Base-by-base conservation (phyloP, 352 stramenopile species). In the Pythium sp. region DNA sequence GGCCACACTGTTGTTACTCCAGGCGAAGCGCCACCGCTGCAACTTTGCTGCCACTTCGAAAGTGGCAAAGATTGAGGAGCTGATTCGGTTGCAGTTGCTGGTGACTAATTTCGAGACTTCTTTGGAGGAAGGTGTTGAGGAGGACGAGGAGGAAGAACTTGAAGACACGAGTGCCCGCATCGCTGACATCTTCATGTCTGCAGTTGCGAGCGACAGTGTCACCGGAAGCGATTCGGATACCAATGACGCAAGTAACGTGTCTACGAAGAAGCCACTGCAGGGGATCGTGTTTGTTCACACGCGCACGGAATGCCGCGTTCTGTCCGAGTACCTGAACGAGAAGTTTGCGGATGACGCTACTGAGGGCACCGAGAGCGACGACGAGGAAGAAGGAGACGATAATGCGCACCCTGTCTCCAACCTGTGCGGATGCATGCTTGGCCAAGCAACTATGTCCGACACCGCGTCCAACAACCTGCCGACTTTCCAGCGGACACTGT, bases 261-360 rank as follows among this genome's bases (percentile, higher is more conserved):
- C 4, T 5, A 20, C 4, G 11, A 28, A 51, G 41, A 30, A 58
- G n/a, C 28, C 11, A 12, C 65, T 90, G n/a, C 82, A 92, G 51
- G 87, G 87, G 22, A 94, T 97, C 36, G 72, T 97, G 49, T 96
- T 96, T 61, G 89, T 96, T 12, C 81, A 91, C 53, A 92, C 84
- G 22, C 82, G 90, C n/a, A 79, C 80, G 26, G 88, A 94, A 68
- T 92, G 84, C 46, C 89, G 86, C 57, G 81, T 95, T 3, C 51
- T 96, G 60, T 85, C 75, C 0, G 89, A 96, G 53, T 96, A 73
- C 58, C 72, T 97, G 3, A 95, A 94, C 62, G 79, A 82, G 24
- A 86, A 84, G 34, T 81, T 92, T 47, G 70, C 63, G 12, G 18
- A 47, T 14, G 24, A 66, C 5, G 15, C 38, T 1, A 64, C 62